Percentiles rank a stretch among this genome's conserved stretches.
Conservation (phyloP, 2,329 filamentous ascomycete genomes). For the Diatrype stigma region DNA sequence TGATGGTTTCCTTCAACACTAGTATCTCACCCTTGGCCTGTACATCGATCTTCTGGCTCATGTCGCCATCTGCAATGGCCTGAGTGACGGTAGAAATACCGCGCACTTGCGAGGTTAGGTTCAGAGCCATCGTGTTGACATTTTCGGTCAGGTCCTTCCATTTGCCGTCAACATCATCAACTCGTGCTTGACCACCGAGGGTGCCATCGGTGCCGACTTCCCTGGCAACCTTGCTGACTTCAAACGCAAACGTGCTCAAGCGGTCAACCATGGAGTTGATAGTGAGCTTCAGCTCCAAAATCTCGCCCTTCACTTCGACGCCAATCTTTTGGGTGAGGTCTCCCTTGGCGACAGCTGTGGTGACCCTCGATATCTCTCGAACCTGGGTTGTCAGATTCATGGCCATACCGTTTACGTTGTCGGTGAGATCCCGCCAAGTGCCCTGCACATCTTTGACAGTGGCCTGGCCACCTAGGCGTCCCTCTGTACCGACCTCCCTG, state of each 20-base stretch:
- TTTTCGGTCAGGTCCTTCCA: slow-evolving; percentile 97
- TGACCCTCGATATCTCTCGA: slow-evolving; percentile 94
- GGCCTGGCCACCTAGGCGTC: slow-evolving; percentile 87
- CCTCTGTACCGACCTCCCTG: slow-evolving; percentile 93
- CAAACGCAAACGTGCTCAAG: slow-evolving; percentile 89
- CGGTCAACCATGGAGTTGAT: slow-evolving; percentile 99
- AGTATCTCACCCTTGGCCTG: slow-evolving; percentile 93
- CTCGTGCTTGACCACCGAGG: slow-evolving; percentile 86
- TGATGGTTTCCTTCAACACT: slow-evolving; percentile 92
- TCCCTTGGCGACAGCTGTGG: slow-evolving; percentile 88
- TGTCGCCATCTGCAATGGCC: slow-evolving; percentile 90
- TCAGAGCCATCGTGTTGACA: slow-evolving; percentile 72
- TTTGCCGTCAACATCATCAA: slow-evolving; percentile 93
- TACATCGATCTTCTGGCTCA: slow-evolving; percentile 94
- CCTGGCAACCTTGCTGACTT: slow-evolving; percentile 91
- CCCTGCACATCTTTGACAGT: slow-evolving; percentile 95
- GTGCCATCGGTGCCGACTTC: slow-evolving; percentile 96
- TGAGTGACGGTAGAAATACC: slow-evolving; percentile 93
- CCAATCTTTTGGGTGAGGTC: slow-evolving; percentile 96
- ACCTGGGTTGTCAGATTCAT: slow-evolving; percentile 98
- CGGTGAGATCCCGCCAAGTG: slow-evolving; percentile 93
- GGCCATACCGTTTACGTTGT: slow-evolving; percentile 97
- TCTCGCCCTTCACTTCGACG: slow-evolving; percentile 90
- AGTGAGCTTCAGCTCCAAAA: slow-evolving; percentile 90
- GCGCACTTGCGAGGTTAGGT: slow-evolving; percentile 71